These are phyloP conservation scores for Sphaerosporella brunnea DNA, from an alignment of 495 filamentous ascomycete genomes.

Conservation along the genomic window DNA sequence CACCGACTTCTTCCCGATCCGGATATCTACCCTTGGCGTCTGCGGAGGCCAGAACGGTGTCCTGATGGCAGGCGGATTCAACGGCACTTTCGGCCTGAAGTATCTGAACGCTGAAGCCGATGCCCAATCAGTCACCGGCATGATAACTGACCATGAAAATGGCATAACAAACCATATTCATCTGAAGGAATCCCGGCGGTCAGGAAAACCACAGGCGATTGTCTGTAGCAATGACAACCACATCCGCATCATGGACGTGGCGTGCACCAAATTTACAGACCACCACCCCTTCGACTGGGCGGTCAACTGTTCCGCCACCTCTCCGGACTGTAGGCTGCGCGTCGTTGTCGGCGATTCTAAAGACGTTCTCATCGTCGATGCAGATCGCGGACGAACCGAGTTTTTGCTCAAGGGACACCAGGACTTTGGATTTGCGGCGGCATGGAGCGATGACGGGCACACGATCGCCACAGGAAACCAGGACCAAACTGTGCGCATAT, in stretches of 20 bases:
- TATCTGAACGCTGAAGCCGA: slow-evolving; percentile 34
- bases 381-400: slow-evolving; percentile 40
- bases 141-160: slow-evolving; percentile 47
- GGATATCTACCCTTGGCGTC: slow-evolving; percentile 56
- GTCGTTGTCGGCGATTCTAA: slow-evolving; percentile 53
- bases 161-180: slow-evolving; percentile 82
- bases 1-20: slow-evolving; percentile 28
- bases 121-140: slow-evolving; percentile 37
- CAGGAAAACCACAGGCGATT: slow-evolving; percentile 44
- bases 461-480: slow-evolving; percentile 83
- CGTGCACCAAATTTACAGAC: slow-evolving; percentile 46
- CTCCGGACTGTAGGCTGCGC: slow-evolving; percentile 61
- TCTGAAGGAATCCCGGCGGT: slow-evolving; percentile 42
- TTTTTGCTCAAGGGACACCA: slow-evolving; percentile 48
- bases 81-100: slow-evolving; percentile 59
- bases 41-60: slow-evolving; percentile 36
- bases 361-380: slow-evolving; percentile 43
- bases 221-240: slow-evolving; percentile 72
- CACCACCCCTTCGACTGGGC: slow-evolving; percentile 44
- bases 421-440: slow-evolving; percentile 77
- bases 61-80: slow-evolving; percentile 62
- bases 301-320: slow-evolving; percentile 71
- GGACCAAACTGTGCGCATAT: slow-evolving; percentile 68
- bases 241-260: slow-evolving; percentile 58
- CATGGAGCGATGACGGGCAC: slow-evolving; percentile 77